Conservation (phyloP, 768 basidiomycete species). For the Termitomyces heimii region DNA sequence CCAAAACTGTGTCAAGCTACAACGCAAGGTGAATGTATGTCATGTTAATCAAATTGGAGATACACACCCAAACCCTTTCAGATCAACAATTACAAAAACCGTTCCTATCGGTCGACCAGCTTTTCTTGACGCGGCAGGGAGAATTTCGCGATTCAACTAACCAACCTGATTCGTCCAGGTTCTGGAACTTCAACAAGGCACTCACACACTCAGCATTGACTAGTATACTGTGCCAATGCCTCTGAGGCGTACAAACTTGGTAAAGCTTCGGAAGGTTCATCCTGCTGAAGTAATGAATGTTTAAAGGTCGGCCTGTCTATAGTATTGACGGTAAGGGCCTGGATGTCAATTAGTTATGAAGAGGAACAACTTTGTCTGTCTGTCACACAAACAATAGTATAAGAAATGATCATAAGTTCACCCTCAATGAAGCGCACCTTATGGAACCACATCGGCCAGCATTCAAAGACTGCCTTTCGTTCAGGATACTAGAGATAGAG, state of each 20-base stretch:
- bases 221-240: conserved; percentile 57
- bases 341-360: background rate
- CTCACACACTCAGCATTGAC: conserved; percentile 57
- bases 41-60: conserved; percentile 1
- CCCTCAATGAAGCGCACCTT: conserved; percentile 38
- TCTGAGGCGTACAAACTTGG: conserved; percentile 50
- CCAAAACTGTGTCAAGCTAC: conserved; percentile 67
- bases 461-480: conserved; percentile 61
- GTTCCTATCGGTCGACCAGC: conserved; percentile 46
- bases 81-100: conserved; percentile 60
- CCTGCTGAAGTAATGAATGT: conserved; percentile 58
- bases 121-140: conserved; percentile 57
- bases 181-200: background rate
- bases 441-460: conserved; percentile 79
- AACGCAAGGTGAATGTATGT: background rate
- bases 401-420: background rate
- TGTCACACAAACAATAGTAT: conserved; percentile 16
- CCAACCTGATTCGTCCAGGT: background rate
- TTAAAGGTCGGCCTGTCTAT: conserved; percentile 67
- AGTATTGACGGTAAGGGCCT: conserved; percentile 18
- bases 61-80: conserved; percentile 67
- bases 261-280: conserved; percentile 55
- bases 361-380: conserved; percentile 57
- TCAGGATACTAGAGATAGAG: conserved; percentile 55
- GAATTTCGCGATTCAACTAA: conserved; percentile 54